These are phyloP conservation scores for Nothomitra cinnamomea DNA, from an alignment of 2,329 filamentous ascomycete genomes.

Conservation along the genomic window DNA sequence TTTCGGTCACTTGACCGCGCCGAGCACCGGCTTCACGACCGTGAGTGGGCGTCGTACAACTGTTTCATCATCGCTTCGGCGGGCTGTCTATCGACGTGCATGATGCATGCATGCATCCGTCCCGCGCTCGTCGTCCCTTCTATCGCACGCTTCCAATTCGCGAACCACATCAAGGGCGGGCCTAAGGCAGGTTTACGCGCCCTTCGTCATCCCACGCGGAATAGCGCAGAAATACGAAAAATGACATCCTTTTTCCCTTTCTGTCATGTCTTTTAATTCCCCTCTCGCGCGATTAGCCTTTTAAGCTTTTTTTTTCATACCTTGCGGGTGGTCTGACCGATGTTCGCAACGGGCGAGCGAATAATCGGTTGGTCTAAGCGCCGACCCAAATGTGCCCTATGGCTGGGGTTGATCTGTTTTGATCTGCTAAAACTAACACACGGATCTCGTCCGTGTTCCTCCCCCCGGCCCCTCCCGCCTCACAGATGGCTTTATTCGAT, in stretches of 20 bases:
- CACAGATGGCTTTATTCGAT: no score
- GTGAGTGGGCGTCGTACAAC: background rate
- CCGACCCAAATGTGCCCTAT: background rate
- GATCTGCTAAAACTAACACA: no score
- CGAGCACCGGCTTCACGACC: background rate
- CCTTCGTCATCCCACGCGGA: background rate
- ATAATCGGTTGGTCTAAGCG: background rate
- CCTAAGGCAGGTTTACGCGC: slow-evolving; percentile 1
- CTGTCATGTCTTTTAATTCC: background rate
- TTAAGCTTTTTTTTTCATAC: background rate
- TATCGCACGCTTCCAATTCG: background rate
- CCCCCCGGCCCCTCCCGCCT: no score
- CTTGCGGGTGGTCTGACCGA: background rate
- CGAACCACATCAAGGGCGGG: background rate
- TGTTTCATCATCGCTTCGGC: background rate
- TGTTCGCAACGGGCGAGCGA: background rate
- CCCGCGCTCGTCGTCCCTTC: background rate
- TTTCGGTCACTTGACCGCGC: slow-evolving; percentile 42
- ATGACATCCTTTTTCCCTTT: background rate
- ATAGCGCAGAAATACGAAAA: background rate
- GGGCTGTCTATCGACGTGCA: background rate
- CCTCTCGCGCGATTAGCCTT: background rate
- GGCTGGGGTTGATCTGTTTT: no score
- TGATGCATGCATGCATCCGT: background rate
- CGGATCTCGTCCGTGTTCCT: no score